phyloP scores from a whole-genome alignment of 2,329 filamentous ascomycete genomes.

The Colletotrichum salicis region DNA sequence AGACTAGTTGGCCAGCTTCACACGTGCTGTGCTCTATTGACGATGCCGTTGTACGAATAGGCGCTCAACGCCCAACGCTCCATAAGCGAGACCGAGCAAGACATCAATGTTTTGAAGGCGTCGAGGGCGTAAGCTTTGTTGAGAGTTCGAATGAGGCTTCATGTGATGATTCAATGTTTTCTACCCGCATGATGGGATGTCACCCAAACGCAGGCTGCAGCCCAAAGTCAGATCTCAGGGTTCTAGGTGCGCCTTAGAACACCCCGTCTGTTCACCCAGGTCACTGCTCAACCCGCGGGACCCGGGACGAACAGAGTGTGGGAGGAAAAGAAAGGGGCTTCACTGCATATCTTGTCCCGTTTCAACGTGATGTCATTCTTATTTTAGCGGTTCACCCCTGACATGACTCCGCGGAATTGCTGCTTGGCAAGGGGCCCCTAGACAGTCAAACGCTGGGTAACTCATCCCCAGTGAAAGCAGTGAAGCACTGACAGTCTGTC shows the following conservation, averaged over 20 bases:
- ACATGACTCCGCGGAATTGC: conserved; percentile 8
- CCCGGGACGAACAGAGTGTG: background rate
- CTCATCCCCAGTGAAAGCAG: background rate
- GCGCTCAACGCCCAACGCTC: too few relatives aligned
- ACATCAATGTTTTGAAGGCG: background rate
- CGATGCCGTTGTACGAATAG: background rate
- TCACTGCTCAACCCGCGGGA: background rate
- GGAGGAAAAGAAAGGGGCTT: background rate
- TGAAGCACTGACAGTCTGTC: background rate
- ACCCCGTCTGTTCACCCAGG: background rate
- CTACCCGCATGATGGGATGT: background rate
- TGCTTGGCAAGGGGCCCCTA: conserved; percentile 7
- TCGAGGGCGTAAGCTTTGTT: background rate
- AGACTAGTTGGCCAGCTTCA: background rate
- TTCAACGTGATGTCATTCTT: conserved; percentile 14
- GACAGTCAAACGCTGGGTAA: background rate
- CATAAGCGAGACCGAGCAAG: background rate
- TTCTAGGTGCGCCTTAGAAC: conserved; percentile 19
- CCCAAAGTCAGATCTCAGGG: background rate
- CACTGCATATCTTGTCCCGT: conserved; percentile 4
- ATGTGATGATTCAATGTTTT: background rate
- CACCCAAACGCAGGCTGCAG: background rate
- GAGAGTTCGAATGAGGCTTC: background rate
- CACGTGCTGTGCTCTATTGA: background rate
- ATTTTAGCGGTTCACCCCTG: conserved; percentile 20